These are phyloP conservation scores for Aphanocladium album DNA, from an alignment of 2,329 filamentous ascomycete species.

Conservation along the genomic window DNA sequence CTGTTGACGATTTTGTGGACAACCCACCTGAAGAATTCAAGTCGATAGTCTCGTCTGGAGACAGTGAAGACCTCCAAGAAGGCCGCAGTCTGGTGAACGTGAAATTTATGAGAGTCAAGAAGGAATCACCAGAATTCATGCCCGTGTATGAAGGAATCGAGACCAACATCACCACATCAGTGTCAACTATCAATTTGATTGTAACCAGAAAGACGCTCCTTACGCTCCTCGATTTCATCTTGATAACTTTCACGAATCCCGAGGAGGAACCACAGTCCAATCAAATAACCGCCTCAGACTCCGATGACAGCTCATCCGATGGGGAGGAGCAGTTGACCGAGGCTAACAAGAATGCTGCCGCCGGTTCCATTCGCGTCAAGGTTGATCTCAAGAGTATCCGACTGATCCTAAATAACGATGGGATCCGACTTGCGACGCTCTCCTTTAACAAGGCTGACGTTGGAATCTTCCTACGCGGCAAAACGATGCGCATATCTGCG, in stretches of 20 bases:
- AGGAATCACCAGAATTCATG: constrained; percentile 87
- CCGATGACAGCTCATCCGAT: constrained; percentile 37
- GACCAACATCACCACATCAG: constrained; percentile 82
- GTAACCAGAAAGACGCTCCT: constrained; percentile 90
- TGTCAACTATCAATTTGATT: constrained; percentile 94
- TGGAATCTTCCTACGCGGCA: constrained; percentile 79
- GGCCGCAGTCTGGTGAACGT: constrained; percentile 80
- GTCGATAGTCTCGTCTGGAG: constrained; percentile 87
- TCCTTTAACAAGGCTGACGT: constrained; percentile 91
- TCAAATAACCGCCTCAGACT: constrained; percentile 26
- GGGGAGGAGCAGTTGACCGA: constrained; percentile 31
- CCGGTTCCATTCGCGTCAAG: constrained; percentile 85
- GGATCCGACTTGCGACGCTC: constrained; percentile 85
- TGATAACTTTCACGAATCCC: constrained; percentile 77
- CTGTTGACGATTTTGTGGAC: constrained; percentile 92
- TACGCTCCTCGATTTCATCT: constrained; percentile 87
- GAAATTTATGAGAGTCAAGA: constrained; percentile 86
- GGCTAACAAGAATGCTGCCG: constrained; percentile 32
- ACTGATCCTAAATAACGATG: constrained; percentile 94
- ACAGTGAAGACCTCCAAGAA: constrained; percentile 65
- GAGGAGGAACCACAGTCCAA: constrained; percentile 25
- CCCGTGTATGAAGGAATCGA: constrained; percentile 88
- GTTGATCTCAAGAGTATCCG: constrained; percentile 90
- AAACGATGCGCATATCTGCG: constrained; percentile 81
- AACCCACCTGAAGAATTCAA: constrained; percentile 87